Evolutionary conservation across 2,329 filamentous ascomycete genomes (phyloP).

Genomic region (Macrophomina tecta): DNA sequence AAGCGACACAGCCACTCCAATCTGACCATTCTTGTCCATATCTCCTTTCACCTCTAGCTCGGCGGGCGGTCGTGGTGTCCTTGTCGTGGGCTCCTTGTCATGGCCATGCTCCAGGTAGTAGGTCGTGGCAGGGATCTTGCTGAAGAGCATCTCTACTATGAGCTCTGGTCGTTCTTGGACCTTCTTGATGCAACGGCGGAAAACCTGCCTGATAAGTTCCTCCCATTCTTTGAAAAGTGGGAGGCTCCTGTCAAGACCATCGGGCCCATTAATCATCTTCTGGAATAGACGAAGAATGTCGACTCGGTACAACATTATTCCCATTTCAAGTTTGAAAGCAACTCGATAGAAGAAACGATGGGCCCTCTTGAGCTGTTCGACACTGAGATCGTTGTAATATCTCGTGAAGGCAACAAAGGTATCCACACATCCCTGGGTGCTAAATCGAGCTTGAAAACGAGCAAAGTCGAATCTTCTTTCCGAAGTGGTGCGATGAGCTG

Average conservation of each 20-base stretch:
- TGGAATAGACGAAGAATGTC: slow-evolving; percentile 90
- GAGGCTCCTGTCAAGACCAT: slow-evolving; percentile 71
- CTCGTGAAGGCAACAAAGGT: slow-evolving; percentile 82
- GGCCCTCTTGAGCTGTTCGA: slow-evolving; percentile 83
- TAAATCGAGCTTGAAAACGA: slow-evolving; percentile 80
- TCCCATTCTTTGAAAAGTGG: slow-evolving; percentile 87
- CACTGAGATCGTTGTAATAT: slow-evolving; percentile 80
- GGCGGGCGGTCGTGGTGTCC: slow-evolving; percentile 72
- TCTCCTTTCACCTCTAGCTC: slow-evolving; percentile 82
- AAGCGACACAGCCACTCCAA: slow-evolving; percentile 79
- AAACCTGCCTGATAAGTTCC: slow-evolving; percentile 82
- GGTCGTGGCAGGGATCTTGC: slow-evolving; percentile 81
- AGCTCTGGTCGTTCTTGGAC: slow-evolving; percentile 84
- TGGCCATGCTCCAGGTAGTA: slow-evolving; percentile 91
- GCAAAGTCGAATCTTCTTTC: slow-evolving; percentile 96
- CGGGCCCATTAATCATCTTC: slow-evolving; percentile 88
- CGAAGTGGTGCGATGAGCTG: slow-evolving; percentile 72
- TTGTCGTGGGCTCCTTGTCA: slow-evolving; percentile 74
- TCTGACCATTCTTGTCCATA: slow-evolving; percentile 68
- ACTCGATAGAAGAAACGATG: slow-evolving; percentile 94
- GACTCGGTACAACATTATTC: slow-evolving; percentile 84
- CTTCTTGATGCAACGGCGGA: slow-evolving; percentile 82
- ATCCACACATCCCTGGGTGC: slow-evolving; percentile 83
- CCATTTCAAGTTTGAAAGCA: slow-evolving; percentile 93
- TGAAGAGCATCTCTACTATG: slow-evolving; percentile 91